Evolutionary conservation across 2,329 filamentous ascomycete species (phyloP).

Genomic region (Fusarium gaditjirri): DNA sequence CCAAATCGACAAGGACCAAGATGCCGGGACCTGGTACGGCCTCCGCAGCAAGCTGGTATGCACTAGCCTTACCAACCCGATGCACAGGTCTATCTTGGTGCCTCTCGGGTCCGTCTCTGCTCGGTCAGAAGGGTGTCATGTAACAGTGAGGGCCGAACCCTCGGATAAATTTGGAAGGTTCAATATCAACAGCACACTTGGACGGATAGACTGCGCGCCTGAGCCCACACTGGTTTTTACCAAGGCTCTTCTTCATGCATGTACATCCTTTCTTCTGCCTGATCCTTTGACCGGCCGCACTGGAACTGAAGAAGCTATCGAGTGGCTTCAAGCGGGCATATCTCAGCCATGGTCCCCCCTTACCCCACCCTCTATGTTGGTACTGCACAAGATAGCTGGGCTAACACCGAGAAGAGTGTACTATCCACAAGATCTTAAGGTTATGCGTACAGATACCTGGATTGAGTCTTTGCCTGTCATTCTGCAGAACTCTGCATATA

Average conservation of each 20-base stretch:
- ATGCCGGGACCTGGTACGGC: conserved; percentile 70
- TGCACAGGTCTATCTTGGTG: conserved; percentile 62
- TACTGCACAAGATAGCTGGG: conserved; percentile 22
- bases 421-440: conserved; percentile 50
- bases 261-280: conserved; percentile 66
- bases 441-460: conserved; percentile 51
- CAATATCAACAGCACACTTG: conserved; percentile 63
- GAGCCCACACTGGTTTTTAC: conserved; percentile 65
- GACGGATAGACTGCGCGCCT: conserved; percentile 65
- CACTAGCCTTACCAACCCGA: conserved; percentile 54
- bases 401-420: conserved; percentile 50
- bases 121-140: conserved; percentile 32
- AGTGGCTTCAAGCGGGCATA: conserved; percentile 59
- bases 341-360: conserved; percentile 61
- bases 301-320: conserved; percentile 68
- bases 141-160: conserved; percentile 45
- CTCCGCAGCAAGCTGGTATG: conserved; percentile 69
- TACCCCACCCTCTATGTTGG: neutral
- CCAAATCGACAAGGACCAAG: conserved; percentile 66
- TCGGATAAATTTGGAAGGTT: conserved; percentile 59
- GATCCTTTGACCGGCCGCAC: conserved; percentile 69
- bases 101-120: conserved; percentile 55
- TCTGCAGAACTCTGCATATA: conserved; percentile 51
- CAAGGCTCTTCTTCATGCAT: conserved; percentile 68
- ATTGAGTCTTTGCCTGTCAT: conserved; percentile 40